phyloP scores from a whole-genome alignment of 2,329 filamentous ascomycete genomes.

The Fusarium torreyae region DNA sequence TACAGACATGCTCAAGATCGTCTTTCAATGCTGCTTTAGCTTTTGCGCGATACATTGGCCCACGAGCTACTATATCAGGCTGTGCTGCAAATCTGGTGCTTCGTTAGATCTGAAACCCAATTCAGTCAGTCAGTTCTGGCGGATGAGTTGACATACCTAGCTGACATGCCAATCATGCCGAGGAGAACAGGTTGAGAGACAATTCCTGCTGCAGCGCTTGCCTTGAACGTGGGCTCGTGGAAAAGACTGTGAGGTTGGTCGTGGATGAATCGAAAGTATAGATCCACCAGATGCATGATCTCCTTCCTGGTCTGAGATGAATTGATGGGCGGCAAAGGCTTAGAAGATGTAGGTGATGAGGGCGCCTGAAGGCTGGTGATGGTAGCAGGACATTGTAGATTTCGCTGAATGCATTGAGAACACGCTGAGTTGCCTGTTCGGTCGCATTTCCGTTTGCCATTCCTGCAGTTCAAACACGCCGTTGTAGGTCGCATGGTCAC shows the following conservation, averaged over 20 bases:
- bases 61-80: conserved; percentile 31
- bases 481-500: conserved; percentile 38
- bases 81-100: conserved; percentile 25
- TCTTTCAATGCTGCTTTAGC: conserved; percentile 47
- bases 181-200: conserved; percentile 37
- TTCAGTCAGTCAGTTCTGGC: too few species aligned
- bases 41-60: conserved; percentile 34
- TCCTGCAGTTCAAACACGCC: conserved; percentile 41
- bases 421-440: conserved; percentile 14
- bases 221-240: conserved; percentile 39
- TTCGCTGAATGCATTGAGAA: conserved; percentile 34
- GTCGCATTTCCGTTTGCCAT: conserved; percentile 41
- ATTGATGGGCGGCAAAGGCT: accelerated
- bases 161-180: conserved; percentile 43
- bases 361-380: not conserved
- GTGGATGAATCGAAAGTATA: conserved; percentile 45
- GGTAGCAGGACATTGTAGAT: conserved; percentile 26
- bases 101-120: not conserved
- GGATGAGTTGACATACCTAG: conserved; percentile 23
- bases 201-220: conserved; percentile 21
- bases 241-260: conserved; percentile 47
- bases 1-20: conserved; percentile 51
- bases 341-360: accelerated
- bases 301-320: conserved; percentile 5
- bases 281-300: conserved; percentile 26